Evolutionary conservation across 2,329 filamentous ascomycete genomes (phyloP).

Genomic region (Niveomyces coronatus): DNA sequence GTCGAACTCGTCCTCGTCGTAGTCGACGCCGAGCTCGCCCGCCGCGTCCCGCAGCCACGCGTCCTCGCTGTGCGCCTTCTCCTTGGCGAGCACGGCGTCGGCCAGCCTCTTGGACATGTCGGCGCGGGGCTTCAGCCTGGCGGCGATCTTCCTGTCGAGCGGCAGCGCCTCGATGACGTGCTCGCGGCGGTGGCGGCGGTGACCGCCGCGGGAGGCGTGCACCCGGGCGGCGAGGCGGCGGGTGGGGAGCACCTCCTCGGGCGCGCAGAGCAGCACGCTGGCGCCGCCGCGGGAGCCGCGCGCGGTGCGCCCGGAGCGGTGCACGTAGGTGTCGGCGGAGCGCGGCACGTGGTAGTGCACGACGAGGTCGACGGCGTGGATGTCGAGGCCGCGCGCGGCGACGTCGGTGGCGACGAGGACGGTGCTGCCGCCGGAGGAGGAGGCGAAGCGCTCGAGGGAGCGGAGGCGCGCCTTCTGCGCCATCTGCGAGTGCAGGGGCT

Average conservation of each 20-base stretch:
- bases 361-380: constrained; percentile 78
- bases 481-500: constrained; percentile 88
- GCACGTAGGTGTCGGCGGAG: constrained; percentile 86
- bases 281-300: constrained; percentile 68
- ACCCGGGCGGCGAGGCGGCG: constrained; percentile 80
- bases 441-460: constrained; percentile 80
- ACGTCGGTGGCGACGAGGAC: constrained; percentile 91
- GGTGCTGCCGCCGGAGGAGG: constrained; percentile 44
- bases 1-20: constrained; percentile 83
- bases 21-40: constrained; percentile 88
- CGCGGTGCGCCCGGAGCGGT: constrained; percentile 88
- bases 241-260: constrained; percentile 81
- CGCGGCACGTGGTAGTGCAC: constrained; percentile 94
- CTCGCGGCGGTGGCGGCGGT: constrained; percentile 30
- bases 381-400: constrained; percentile 86
- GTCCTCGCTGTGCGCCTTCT: constrained; percentile 75
- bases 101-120: constrained; percentile 78
- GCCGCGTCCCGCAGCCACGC: constrained; percentile 76
- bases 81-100: constrained; percentile 74
- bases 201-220: constrained; percentile 49
- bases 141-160: constrained; percentile 69
- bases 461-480: constrained; percentile 89
- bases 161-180: constrained; percentile 73
- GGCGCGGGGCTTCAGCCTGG: constrained; percentile 65
- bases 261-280: constrained; percentile 80